phyloP scores from a whole-genome alignment of 2,329 filamentous ascomycete species.

The Neofusicoccum sp. region DNA sequence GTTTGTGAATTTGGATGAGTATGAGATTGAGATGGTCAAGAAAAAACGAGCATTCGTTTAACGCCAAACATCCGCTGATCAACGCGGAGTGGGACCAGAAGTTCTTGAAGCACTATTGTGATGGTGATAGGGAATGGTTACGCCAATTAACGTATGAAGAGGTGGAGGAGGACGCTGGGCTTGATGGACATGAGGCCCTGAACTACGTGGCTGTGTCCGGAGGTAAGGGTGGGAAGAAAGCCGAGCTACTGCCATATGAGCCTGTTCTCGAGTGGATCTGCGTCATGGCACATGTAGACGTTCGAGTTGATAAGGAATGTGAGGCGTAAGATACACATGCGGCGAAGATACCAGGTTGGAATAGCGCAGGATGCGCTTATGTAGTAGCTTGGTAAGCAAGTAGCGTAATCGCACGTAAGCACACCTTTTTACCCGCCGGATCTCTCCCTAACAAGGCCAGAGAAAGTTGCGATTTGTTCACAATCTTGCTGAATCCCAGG shows the following conservation, averaged over 20 bases:
- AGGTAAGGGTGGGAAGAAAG: constrained; percentile 18
- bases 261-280: constrained; percentile 24
- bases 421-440: no score
- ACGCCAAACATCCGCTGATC: constrained; percentile 35
- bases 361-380: no score
- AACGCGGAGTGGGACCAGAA: constrained; percentile 33
- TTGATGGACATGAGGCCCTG: constrained; percentile 28
- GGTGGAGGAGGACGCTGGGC: constrained; percentile 28
- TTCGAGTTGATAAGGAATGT: constrained; percentile 1
- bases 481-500: no score
- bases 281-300: constrained; percentile 22
- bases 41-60: constrained; percentile 36
- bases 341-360: no score
- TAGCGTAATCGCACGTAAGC: no score
- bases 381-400: no score
- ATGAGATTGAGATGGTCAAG: constrained; percentile 35
- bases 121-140: constrained; percentile 29
- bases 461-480: no score
- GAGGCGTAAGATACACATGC: not conserved
- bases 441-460: no score
- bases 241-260: constrained; percentile 21
- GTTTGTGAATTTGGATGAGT: constrained; percentile 34
- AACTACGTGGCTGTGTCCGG: constrained; percentile 27
- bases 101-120: constrained; percentile 27
- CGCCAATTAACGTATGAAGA: constrained; percentile 27